A percentile compares a stretch with the other conserved stretches of the same genome.
Evolutionary conservation across 768 basidiomycete species (phyloP).

Genomic region (Mycena belliarum): DNA sequence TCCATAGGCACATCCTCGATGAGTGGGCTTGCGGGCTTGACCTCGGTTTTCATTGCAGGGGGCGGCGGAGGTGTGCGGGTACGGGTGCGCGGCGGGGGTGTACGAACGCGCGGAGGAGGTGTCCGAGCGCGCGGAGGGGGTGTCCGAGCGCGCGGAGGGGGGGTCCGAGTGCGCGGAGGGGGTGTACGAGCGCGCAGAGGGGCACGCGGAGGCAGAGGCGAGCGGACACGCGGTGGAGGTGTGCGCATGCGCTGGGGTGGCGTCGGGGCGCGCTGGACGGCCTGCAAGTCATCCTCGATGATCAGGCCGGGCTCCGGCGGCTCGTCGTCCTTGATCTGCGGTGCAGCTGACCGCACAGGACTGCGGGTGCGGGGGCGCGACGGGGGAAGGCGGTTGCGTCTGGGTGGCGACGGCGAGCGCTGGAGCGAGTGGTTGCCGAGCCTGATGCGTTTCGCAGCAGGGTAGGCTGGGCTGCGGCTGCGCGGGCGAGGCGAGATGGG

Average conservation of each 20-base stretch:
- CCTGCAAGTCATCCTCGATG: slow-evolving; percentile 13
- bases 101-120: neutral
- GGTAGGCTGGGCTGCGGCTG: slow-evolving; percentile 18
- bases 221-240: neutral
- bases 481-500: slow-evolving; percentile 2
- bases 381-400: neutral
- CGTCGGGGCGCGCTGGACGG: neutral
- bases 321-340: neutral
- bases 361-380: neutral
- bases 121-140: neutral
- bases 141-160: neutral
- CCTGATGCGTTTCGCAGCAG: slow-evolving; percentile 14
- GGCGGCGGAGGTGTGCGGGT: neutral
- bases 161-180: neutral
- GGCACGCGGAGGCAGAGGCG: neutral
- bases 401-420: slow-evolving; percentile 1
- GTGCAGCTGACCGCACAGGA: neutral
- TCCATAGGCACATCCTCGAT: neutral
- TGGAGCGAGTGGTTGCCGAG: slow-evolving; percentile 12
- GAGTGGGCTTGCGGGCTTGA: neutral
- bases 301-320: slow-evolving; percentile 12
- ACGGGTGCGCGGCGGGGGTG: neutral
- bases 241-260: neutral
- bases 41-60: neutral
- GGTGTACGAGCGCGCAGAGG: neutral